Evolutionary conservation across 78 protist genomes (phyloP), one percentile per base, ranked within the genome.

Genomic region (Bigelowiella natans): DNA sequence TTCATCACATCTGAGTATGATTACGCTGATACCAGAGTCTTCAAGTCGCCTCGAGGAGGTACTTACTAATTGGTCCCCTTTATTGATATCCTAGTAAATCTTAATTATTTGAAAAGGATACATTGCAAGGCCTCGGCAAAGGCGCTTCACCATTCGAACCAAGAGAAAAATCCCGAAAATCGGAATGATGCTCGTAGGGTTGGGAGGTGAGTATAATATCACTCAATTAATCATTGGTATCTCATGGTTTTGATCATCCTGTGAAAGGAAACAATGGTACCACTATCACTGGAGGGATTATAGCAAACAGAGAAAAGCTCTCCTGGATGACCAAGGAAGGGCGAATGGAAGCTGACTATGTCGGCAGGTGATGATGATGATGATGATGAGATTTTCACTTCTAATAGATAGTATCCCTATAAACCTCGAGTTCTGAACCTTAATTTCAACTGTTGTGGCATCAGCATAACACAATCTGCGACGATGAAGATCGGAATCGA

Each of bases 141-240:
- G 36, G 0, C 34, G 18, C 36, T 39, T 36, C 26, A 1, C 0
- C 38, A 51, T 86, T 86, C 90, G 73, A 51, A 95, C 96, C 40
- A 84, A 92, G 88, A 92, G 94, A 3, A 38, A 82, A 63, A 91
- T 90, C 0, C 92, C 95, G 7, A 88, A 91, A 88, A 2, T 51
- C 64, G 95, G 98, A 31, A 63, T 96, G 63, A 96, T 98, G 98
- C 83, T 98, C 31, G 99, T 98, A 86, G 99, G 99, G 40, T 89
- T 89, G 88, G 99, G 98, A 39, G 99, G 99, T 90, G 98, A 98
- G n/a, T n/a, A n/a, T n/a, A n/a, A n/a, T n/a, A n/a, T n/a, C n/a
- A n/a, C n/a, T n/a, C n/a, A n/a, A n/a, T n/a, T n/a, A n/a, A n/a
- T n/a, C n/a, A n/a, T n/a, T n/a, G n/a, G n/a, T n/a, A n/a, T n/a